Evolutionary conservation across 768 basidiomycete genomes (phyloP), one percentile per base, ranked within the genome.

Genomic region (Suillus subluteus): DNA sequence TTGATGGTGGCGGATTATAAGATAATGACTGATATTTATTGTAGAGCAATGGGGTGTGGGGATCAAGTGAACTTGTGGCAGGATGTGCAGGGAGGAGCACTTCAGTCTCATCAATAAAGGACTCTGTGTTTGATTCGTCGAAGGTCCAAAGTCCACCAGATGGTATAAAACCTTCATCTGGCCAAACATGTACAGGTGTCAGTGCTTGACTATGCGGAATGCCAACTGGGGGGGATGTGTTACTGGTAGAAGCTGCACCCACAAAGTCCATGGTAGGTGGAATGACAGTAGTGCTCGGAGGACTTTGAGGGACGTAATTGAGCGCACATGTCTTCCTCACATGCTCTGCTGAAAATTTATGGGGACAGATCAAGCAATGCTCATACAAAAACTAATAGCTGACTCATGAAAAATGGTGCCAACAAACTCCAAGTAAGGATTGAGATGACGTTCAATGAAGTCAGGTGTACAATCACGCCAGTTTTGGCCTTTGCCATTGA

Each of bases 351-450:
- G 7, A 18, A 46, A 46, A 35, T 35, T 35, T 35, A 21, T 21
- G n/a, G 7, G 44, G 13, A 46, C 44, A 46, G 44, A 46, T 46
- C 44, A 46, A 46, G 21, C 21, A 46, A 46, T 46, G 44, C 18
- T 46, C 21, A 46, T 46, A 46, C 44, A 21, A 46, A 46, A 46
- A 46, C 21, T 46, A 18, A 7, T 21, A 21, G 7, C 6, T 46
- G 21, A 21, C 44, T 46, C 44, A 46, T 21, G 21, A 21, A 46
- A 46, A 46, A 46, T 46, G 44, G 44, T 46, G 4, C 44, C 44
- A 21, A 46, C 44, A 46, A 46, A 46, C 44, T 46, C 44, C 44
- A 46, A 46, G 44, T 46, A 46, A 46, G 44, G 44, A 46, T 46
- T 46, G 44, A 46, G 44, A 16, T 46, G 44, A 6, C 21, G 21